A percentile compares a stretch with the other conserved stretches of the same genome.
These are phyloP conservation scores for Suillus alpinus DNA, from an alignment of 768 basidiomycete species.

Conservation along the genomic window DNA sequence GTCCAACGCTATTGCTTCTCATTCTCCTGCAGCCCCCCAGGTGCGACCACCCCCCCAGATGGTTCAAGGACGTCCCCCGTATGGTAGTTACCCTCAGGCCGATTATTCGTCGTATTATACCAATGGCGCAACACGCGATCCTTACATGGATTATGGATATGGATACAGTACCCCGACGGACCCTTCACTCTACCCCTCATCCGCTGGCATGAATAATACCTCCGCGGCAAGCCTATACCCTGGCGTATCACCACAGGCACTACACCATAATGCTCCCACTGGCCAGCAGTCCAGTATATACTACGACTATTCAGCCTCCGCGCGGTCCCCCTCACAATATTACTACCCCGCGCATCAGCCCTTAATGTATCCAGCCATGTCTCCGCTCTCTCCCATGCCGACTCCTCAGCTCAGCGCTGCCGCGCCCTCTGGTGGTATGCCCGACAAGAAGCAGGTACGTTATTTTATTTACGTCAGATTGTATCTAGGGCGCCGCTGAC, in stretches of 20 bases:
- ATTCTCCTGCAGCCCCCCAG: conserved; percentile 32
- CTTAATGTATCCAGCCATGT: conserved; percentile 54
- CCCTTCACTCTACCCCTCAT: conserved; percentile 47
- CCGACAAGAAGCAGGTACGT: conserved; percentile 63
- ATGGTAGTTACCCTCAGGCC: conserved; percentile 47
- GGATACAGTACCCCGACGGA: conserved; percentile 51
- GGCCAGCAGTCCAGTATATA: conserved; percentile 53
- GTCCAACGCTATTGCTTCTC: conserved; percentile 27
- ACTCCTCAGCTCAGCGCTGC: conserved; percentile 44
- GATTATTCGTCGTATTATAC: conserved; percentile 64
- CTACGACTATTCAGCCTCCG: conserved; percentile 53
- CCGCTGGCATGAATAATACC: conserved; percentile 42
- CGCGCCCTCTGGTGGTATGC: conserved; percentile 35
- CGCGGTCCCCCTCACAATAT: conserved; percentile 55
- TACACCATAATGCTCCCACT: conserved; percentile 41
- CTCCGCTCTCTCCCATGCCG: conserved; percentile 53
- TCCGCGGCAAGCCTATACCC: conserved; percentile 50
- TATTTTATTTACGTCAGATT: conserved; percentile 8
- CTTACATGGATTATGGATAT: conserved; percentile 55
- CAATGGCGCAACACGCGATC: conserved; percentile 46
- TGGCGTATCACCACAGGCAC: conserved; percentile 37
- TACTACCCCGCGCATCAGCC: conserved; percentile 58
- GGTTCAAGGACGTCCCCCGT: conserved; percentile 46
- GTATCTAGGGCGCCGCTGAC: conserved; percentile 11
- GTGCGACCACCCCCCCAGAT: conserved; percentile 40